Percentiles rank a stretch among this genome's conserved stretches.
These are phyloP conservation scores for Pichia thaimueangensis DNA, from an alignment of 805 yeast species.

Conservation along the genomic window DNA sequence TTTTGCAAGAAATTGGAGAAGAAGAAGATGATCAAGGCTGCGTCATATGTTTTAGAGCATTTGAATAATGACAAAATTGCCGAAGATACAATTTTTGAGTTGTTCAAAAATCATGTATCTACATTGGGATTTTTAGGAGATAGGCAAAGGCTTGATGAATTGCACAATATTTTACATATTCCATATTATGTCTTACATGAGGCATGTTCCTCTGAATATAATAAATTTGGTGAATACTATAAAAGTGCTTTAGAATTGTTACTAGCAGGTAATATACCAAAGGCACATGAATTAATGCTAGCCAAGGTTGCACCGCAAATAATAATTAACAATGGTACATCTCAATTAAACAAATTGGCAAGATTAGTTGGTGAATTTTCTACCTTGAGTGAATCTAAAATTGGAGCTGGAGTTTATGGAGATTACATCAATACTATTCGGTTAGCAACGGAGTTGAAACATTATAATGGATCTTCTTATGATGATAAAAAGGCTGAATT, in stretches of 20 bases:
- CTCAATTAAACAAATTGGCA: conserved; percentile 25
- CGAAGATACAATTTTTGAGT: conserved; percentile 32
- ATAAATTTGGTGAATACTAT: conserved; percentile 43
- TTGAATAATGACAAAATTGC: conserved; percentile 42
- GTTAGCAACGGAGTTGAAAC: background rate
- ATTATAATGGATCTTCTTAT: conserved; percentile 13
- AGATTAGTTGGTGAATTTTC: conserved; percentile 40
- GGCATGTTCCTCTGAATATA: conserved; percentile 54
- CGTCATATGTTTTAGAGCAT: conserved; percentile 59
- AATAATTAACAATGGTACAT: conserved; percentile 41
- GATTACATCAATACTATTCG: conserved; percentile 37
- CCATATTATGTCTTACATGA: conserved; percentile 46
- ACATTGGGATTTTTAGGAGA: conserved; percentile 25
- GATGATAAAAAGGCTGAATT: conserved; percentile 11
- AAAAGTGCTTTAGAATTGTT: conserved; percentile 57
- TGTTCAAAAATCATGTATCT: conserved; percentile 32
- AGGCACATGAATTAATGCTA: conserved; percentile 58
- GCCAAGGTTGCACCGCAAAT: conserved; percentile 65
- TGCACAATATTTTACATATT: conserved; percentile 37
- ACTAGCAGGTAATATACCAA: conserved; percentile 50
- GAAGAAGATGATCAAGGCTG: conserved; percentile 46
- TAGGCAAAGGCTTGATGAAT: conserved; percentile 28
- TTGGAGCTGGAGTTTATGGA: conserved; percentile 54
- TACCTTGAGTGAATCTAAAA: conserved; percentile 40
- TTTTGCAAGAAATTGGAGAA: conserved; percentile 48